phyloP scores from a whole-genome alignment of 768 basidiomycete species.

The Gyrodon lividus region DNA sequence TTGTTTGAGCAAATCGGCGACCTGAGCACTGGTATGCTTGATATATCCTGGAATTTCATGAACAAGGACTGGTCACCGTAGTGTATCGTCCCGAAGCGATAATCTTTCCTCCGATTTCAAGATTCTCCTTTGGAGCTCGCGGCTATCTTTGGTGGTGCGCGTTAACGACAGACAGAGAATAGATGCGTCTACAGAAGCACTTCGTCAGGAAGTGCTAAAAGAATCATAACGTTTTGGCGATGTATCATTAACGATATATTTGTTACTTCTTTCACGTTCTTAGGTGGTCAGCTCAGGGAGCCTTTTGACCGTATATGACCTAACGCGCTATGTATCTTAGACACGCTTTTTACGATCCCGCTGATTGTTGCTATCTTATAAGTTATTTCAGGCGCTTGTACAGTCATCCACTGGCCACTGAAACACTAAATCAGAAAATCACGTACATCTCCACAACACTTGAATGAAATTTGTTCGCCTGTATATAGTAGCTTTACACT shows the following conservation, averaged over 20 bases:
- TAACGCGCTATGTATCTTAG: background rate
- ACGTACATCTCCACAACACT: too few species aligned
- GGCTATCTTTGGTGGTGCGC: background rate
- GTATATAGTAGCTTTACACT: too few species aligned
- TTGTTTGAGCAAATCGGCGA: constrained; percentile 53
- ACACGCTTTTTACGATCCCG: constrained; percentile 4
- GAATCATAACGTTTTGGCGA: constrained; percentile 11
- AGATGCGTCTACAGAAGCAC: constrained; percentile 7
- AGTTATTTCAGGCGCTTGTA: too few species aligned
- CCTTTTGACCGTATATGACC: constrained; percentile 15
- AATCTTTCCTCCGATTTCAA: background rate
- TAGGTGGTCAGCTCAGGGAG: constrained; percentile 17
- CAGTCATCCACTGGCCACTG: too few species aligned
- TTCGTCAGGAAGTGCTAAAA: constrained; percentile 19
- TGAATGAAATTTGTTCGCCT: too few species aligned
- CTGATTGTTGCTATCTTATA: constrained; percentile 4
- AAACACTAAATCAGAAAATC: too few species aligned
- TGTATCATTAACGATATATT: constrained; percentile 23
- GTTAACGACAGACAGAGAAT: constrained; percentile 5
- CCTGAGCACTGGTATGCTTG: constrained; percentile 49
- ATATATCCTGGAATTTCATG: constrained; percentile 65
- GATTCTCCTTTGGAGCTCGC: constrained; percentile 1
- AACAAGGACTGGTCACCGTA: constrained; percentile 43
- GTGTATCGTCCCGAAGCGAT: background rate
- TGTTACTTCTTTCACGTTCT: constrained; percentile 9